A percentile compares a stretch with the other conserved stretches of the same genome.
Conservation (phyloP, 2,329 filamentous ascomycete species). For the Aspergillus calidoustus region DNA sequence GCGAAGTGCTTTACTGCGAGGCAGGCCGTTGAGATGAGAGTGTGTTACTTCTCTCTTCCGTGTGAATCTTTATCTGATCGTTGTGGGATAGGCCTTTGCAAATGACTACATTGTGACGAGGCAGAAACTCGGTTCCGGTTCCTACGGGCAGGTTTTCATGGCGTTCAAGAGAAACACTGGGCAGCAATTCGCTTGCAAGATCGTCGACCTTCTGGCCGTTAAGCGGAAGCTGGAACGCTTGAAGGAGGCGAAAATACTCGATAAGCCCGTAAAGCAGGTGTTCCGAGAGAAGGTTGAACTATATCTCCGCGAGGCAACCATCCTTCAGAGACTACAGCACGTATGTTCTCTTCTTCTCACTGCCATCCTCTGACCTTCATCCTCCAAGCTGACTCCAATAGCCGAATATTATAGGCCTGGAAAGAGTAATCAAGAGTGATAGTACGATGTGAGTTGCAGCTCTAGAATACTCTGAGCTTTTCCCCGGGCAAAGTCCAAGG, state of each 20-base stretch:
- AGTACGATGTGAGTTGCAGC: constrained; percentile 52
- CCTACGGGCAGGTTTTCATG: constrained; percentile 50
- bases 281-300: constrained; percentile 32
- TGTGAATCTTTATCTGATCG: constrained; percentile 3
- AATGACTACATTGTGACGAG: constrained; percentile 43
- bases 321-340: constrained; percentile 59
- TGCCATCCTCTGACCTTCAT: no score
- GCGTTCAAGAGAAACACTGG: constrained; percentile 39
- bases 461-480: not conserved
- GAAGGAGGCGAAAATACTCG: not conserved
- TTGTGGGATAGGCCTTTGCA: constrained; percentile 34
- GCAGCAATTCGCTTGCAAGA: constrained; percentile 52
- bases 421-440: constrained; percentile 59
- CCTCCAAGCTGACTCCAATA: constrained; percentile 28
- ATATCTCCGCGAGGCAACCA: constrained; percentile 47
- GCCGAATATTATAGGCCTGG: constrained; percentile 64
- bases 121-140: constrained; percentile 48
- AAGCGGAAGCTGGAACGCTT: constrained; percentile 18
- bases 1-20: constrained; percentile 27
- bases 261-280: not conserved
- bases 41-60: constrained; percentile 20
- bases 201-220: constrained; percentile 44
- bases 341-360: constrained; percentile 32
- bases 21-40: constrained; percentile 43
- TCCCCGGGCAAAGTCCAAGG: no score